Evolutionary conservation across 768 basidiomycete genomes (phyloP), one percentile per base, ranked within the genome.

Genomic region (Solioccasus polychromus): DNA sequence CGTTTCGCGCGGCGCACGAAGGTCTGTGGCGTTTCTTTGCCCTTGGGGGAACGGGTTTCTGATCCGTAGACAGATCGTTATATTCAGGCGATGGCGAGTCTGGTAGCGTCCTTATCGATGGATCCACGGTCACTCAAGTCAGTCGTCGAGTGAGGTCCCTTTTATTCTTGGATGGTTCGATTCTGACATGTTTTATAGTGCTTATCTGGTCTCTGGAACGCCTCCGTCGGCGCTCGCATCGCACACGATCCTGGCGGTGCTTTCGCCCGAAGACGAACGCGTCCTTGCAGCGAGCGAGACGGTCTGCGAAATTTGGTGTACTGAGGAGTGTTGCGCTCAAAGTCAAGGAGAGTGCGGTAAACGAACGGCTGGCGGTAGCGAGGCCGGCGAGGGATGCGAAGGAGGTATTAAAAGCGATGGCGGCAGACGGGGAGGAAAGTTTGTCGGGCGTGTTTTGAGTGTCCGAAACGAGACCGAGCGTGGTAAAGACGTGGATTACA

Each of bases 301-400:
- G 76, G 60, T 89, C 22, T 84, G 92, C 75, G 76, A 85, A 67
- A 42, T 70, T 90, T 3, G 74, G 75, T 3, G 54, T 86, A 5
- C 66, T 86, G 25, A 75, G 75, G 6, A 76, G 68, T 31, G 79
- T 93, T 3, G 80, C 85, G 1, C 79, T 84, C 62, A 92, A 92
- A 62, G 74, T 87, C 3, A 69, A 81, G 41, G 83, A 86, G 51
- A 80, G 83, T 55, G 75, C 78, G 1, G 79, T 74, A 3, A 82
- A 75, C 49, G 89, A 92, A 34, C 78, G 78, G 28, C 80, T 88
- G 3, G 72, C 77, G 17, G 80, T 94, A 34, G 75, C 88, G 9
- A 73, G 91, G 36, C 91, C 90, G 0, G 86, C 90, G 7, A 72
- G 92, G 35, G 91, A 94, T 59, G 85, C 92, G 3, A 75, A 83